Evolutionary conservation across 1,139 yeast genomes (phyloP), one percentile per base, ranked within the genome.

Genomic region (Candida sp.): DNA sequence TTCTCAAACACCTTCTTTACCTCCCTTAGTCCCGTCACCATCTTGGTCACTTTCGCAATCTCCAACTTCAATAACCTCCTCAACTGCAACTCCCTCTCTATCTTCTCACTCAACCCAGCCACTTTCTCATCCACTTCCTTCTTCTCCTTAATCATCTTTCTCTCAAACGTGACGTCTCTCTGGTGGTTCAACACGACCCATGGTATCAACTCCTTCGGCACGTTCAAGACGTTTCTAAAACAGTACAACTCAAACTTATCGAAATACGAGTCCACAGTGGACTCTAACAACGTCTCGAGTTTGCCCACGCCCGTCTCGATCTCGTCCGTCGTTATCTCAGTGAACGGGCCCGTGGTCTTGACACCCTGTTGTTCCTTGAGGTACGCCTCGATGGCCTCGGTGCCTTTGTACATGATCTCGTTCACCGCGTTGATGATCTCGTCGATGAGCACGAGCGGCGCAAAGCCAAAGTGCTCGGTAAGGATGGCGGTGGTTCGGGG

Each of bases 351-450:
- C 28, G 60, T 68, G 31, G 60, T 65, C 31, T 63, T 63, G 4
- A 57, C 60, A 53, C 65, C 57, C 54, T 51, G 46, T 54, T 59
- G 49, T 46, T 75, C 80, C 44, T 63, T 61, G 28, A 92, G 69
- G 58, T 86, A 88, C 43, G 78, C 78, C 63, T 91, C 96, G 73
- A 92, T 80, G 2, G 92, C 96, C 49, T 81, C 83, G 0, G 94
- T 87, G 61, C 97, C 90, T 60, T 88, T 86, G 69, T 90, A 90
- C 82, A 92, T 81, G 35, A 91, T 83, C 52, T 86, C 92, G 62
- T 93, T 92, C 27, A 90, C 96, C 1, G 93, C 90, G 67, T 92
- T 92, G 61, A 93, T 90, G 22, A 93, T 87, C 63, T 92, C 97
- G 63, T 93, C 98, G 6, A 93, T 81, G 27, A 92, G 73, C 1